Base-by-base conservation (phyloP, 805 yeast species). In the Kuraishia cidri region DNA sequence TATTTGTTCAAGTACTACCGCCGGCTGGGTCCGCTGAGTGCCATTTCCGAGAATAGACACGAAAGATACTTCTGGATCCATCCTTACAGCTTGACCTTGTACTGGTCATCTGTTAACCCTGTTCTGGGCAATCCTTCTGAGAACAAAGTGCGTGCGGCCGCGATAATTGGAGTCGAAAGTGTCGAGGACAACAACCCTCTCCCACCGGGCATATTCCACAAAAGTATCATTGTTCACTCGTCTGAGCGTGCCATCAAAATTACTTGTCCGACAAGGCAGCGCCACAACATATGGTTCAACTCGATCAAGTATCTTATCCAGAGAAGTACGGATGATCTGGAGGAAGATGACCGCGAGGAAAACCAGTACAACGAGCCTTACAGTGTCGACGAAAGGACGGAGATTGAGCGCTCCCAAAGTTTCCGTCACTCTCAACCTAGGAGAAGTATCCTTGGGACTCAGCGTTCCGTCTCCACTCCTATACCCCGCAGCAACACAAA, bases 51-150 rank as follows among this genome's bases (percentile, higher is more conserved):
- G 32, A 71, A 72, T 26, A 72, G 96, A 38, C 98, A 90, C 50
- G 92, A 82, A 49, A 70, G 97, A 42, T 90, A 75, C 60, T 90
- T 90, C 68, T 92, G 97, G 97, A 74, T 92, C 29, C 95, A 90
- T 56, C 97, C 98, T 3, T 88, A 88, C 55, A 80, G 92, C 6
- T 60, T 86, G 62, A 85, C 95, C 0, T 63, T 90, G 30, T 87
- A 85, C 55, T 90, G 98, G 98, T 79, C 90, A 3, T 67, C 72
- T 4, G 66, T 76, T 9, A 84, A 83, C 47, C 97, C 97, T 1
- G 80, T 79, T 0, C 51, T 81, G 30, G 69, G 75, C 3, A 79
- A 81, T 43, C 82, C 86, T 7, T 60, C 78, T 1, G 68, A 69
- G 3, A 74, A 71, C 21, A 76, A 71, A 46, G 81, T 94, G 3